Evolutionary conservation across 2,329 filamentous ascomycete genomes (phyloP), one percentile per base, ranked within the genome.

Genomic region (Colletotrichum lupini): DNA sequence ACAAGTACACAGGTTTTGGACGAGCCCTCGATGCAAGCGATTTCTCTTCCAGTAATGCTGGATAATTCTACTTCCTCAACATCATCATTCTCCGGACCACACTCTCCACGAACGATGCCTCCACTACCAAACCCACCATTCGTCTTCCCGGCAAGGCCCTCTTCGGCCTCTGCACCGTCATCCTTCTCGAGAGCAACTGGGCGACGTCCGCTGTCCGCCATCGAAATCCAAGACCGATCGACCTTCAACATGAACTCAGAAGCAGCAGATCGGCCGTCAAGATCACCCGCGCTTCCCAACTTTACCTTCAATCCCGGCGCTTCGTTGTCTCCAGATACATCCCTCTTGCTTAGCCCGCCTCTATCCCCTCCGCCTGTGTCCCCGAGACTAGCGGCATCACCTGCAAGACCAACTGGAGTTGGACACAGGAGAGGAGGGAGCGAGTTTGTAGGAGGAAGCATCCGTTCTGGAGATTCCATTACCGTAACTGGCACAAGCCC

Each of bases 351-450:
- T 26, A 89, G 87, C 64, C 89, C 90, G 16, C 87, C 89, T 0
- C 82, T 87, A 19, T 88, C 89, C n/a, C 88, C 90, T 14, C 82
- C 84, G 30, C 60, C 69, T 14, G 26, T 68, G 19, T 88, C 89
- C 4, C 83, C 85, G 2, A 82, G 84, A 49, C 80, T 84, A 1
- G 81, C 85, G 22, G 88, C 91, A n/a, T 88, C 89, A 7, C 87
- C 91, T 22, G 85, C 88, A 24, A 87, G 90, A 73, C 85, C 88
- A 28, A 83, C 84, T 37, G 91, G 92, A 26, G 93, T 95, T 79
- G 92, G 93, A 35, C 95, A 98, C 81, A 89, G 92, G 77, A 90
- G 95, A 78, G 93, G 93, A 67, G 93, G 92, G 32, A 98, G 95
- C 80, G 95, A 98, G 80, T 95, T 97, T 78, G 93, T 97, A 59